phyloP scores from a whole-genome alignment of 2,329 filamentous ascomycete genomes.

The Cryphonectria japonica region DNA sequence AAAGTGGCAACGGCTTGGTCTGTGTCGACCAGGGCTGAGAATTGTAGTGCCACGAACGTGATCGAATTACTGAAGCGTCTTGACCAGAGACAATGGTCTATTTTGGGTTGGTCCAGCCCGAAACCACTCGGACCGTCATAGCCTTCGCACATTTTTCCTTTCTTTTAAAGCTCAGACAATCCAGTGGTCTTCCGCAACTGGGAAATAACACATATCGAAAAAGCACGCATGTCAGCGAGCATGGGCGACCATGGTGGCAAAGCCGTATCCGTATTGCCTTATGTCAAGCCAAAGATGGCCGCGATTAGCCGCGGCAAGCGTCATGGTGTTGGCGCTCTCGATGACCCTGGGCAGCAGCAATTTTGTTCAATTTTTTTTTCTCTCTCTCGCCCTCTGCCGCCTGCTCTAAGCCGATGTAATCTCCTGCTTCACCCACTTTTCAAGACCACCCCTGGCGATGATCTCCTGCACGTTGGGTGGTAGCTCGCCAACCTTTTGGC shows the following conservation, averaged over 20 bases:
- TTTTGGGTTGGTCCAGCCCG: too few relatives aligned
- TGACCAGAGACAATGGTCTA: neutral
- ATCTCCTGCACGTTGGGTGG: slow-evolving; percentile 87
- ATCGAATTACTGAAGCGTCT: neutral
- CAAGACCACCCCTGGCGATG: slow-evolving; percentile 75
- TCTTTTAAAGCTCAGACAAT: neutral
- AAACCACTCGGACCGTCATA: too few relatives aligned
- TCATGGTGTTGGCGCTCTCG: neutral
- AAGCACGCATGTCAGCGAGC: neutral
- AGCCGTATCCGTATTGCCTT: too few relatives aligned
- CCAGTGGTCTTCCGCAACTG: neutral
- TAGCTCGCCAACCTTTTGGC: slow-evolving; percentile 79
- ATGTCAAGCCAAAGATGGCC: neutral
- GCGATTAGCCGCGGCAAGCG: neutral
- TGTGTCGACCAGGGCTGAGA: neutral
- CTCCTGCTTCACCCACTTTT: slow-evolving; percentile 80
- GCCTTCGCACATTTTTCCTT: too few relatives aligned
- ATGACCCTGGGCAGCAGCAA: neutral
- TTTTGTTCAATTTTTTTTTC: neutral
- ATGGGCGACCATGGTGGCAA: neutral
- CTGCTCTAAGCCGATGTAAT: slow-evolving; percentile 50
- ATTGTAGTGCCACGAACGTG: neutral
- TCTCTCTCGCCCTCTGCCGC: neutral
- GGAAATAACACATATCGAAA: neutral
- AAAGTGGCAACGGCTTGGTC: neutral